Evolutionary conservation across 495 filamentous ascomycete genomes (phyloP).

Genomic region (Oidiodendron maius): DNA sequence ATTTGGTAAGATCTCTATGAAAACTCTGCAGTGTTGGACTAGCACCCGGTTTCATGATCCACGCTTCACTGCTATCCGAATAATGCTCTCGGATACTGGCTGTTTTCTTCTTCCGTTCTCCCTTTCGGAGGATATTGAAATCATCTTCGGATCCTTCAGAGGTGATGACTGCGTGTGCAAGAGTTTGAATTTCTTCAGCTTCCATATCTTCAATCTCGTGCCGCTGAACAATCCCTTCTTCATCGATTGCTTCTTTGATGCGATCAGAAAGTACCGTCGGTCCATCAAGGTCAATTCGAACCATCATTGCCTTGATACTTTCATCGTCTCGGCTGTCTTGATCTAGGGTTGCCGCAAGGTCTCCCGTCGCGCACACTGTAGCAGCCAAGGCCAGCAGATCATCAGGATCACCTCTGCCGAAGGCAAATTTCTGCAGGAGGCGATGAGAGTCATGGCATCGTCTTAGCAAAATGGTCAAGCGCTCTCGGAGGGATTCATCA

Average conservation of each 20-base stretch:
- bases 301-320: constrained; percentile 48
- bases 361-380: constrained; percentile 72
- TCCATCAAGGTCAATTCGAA: constrained; percentile 60
- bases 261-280: constrained; percentile 61
- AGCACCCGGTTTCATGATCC: constrained; percentile 81
- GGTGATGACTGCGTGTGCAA: constrained; percentile 61
- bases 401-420: constrained; percentile 90
- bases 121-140: constrained; percentile 34
- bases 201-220: constrained; percentile 71
- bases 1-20: constrained; percentile 54
- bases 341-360: constrained; percentile 45
- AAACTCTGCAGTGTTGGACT: constrained; percentile 57
- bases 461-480: constrained; percentile 60
- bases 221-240: constrained; percentile 77
- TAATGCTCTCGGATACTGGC: constrained; percentile 42
- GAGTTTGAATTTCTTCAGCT: constrained; percentile 56
- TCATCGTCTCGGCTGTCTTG: constrained; percentile 9
- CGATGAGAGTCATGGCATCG: constrained; percentile 81
- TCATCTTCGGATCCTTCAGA: constrained; percentile 44
- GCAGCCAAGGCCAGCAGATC: constrained; percentile 77
- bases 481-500: constrained; percentile 57
- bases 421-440: constrained; percentile 85
- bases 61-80: constrained; percentile 55
- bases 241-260: constrained; percentile 80
- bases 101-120: constrained; percentile 29